phyloP scores from a whole-genome alignment of 163 green algal genomes.

The Chlamydomonas reinhardtii region DNA sequence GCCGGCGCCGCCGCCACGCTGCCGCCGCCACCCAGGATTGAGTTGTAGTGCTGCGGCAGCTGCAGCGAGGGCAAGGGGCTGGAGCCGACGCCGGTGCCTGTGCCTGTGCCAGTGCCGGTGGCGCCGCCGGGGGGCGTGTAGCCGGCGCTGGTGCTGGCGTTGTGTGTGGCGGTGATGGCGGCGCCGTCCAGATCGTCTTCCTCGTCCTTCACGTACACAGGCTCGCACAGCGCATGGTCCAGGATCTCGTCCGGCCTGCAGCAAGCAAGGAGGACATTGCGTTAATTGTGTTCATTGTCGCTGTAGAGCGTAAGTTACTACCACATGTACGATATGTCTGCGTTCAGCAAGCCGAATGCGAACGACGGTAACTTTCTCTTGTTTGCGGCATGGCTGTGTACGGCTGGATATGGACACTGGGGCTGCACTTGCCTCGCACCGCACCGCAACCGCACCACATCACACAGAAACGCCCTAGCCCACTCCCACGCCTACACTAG shows the following conservation, averaged over 20 bases:
- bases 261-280: too few species aligned
- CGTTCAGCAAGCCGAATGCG: too few species aligned
- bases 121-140: neutral
- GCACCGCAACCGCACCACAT: too few species aligned
- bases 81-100: neutral
- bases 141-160: too few species aligned
- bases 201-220: slow-evolving; percentile 33
- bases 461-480: neutral
- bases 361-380: too few species aligned
- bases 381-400: too few species aligned
- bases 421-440: too few species aligned
- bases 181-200: neutral
- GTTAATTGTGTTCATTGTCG: too few species aligned
- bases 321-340: too few species aligned
- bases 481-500: too few species aligned
- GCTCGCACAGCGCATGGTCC: slow-evolving; percentile 27
- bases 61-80: neutral
- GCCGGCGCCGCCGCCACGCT: neutral
- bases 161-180: neutral
- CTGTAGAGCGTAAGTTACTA: too few species aligned
- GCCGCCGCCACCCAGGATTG: neutral
- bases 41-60: neutral
- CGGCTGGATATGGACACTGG: too few species aligned
- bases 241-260: slow-evolving; percentile 36
- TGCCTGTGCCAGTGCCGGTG: neutral